Evolutionary conservation across 169 alveolate species (phyloP), one percentile per base, ranked within the genome.

Genomic region (Theileria equi): DNA sequence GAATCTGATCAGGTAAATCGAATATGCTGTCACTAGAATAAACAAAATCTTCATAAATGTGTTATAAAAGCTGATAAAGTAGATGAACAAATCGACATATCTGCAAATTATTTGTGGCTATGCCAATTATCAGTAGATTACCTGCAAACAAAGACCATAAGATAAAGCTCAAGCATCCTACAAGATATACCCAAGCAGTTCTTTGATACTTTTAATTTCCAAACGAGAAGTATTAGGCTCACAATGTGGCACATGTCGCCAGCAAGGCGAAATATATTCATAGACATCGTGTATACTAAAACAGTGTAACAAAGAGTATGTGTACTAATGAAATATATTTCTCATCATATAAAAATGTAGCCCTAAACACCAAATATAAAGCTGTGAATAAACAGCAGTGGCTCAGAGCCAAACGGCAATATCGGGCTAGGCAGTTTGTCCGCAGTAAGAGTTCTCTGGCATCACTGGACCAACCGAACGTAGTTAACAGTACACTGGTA

Each of bases 111-210:
- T 54, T 11, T 38, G 17, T 19, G 6, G 62, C 8, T 13, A 1
- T 17, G 2, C 8, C n/a, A n/a, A 28, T 2, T 1, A 17, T 3
- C 17, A 61, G 84, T 93, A 35, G 89, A 36, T 38, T 91, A 94
- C 68, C 98, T 85, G 65, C 92, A 62, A 38, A 89, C 73, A 78
- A 96, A 96, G 19, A 95, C 98, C 19, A 96, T 84, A 55, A 94
- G 79, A 67, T 94, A 96, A 72, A 95, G 84, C 85, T 96, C 98
- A 80, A 95, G 98, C 92, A 96, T 96, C 78, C 95, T 91, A 64
- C 97, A 91, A 16, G 98, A 93, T 41, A 96, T 90, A 1, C 98
- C 98, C 82, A 94, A 88, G 70, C 98, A 95, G 72, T 91, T 93
- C 69, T 94, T 94, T 47, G 95, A 79, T 53, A 86, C 84, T 64